These are phyloP conservation scores for Actinomortierella wolfii DNA, from an alignment of 371 early-diverging fungal genomes.

Conservation along the genomic window DNA sequence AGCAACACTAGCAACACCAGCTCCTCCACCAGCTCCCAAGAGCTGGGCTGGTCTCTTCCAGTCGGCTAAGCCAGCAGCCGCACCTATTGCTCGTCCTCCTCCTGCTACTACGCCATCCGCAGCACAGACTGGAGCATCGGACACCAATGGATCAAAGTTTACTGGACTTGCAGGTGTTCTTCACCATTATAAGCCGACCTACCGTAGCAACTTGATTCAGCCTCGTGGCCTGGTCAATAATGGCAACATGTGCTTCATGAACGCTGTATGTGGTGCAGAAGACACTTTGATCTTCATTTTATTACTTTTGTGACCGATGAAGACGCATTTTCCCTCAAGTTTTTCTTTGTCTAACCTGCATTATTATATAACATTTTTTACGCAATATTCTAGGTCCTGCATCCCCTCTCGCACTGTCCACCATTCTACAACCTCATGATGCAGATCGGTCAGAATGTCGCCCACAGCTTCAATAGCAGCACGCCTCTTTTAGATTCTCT, in stretches of 20 bases:
- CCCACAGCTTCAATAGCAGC: conserved; percentile 71
- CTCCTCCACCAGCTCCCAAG: conserved; percentile 35
- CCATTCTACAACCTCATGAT: conserved; percentile 88
- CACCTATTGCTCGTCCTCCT: conserved; percentile 14
- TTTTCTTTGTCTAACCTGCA: conserved; percentile 1
- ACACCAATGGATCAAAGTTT: conserved; percentile 48
- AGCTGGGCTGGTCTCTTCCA: conserved; percentile 69
- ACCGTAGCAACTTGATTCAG: conserved; percentile 60
- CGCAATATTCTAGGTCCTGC: conserved; percentile 63
- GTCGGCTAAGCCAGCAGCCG: conserved; percentile 36
- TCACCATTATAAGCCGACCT: conserved; percentile 57
- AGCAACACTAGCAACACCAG: conserved; percentile 8
- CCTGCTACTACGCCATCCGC: conserved; percentile 13
- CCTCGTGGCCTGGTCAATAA: conserved; percentile 94
- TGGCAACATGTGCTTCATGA: conserved; percentile 98
- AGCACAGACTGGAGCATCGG: conserved; percentile 21
- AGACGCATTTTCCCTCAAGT: not conserved
- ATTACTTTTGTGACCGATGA: not conserved
- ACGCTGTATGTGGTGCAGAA: conserved; percentile 62
- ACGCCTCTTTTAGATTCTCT: conserved; percentile 86
- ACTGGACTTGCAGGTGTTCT: conserved; percentile 63
- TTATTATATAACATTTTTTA: not conserved
- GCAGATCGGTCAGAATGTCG: conserved; percentile 66
- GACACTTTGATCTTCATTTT: conserved; percentile 34
- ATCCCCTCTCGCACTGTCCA: conserved; percentile 85